Percentiles rank a stretch among this genome's conserved stretches.
These are phyloP conservation scores for Samsoniella hepiali DNA, from an alignment of 2,329 filamentous ascomycete genomes.

Conservation along the genomic window DNA sequence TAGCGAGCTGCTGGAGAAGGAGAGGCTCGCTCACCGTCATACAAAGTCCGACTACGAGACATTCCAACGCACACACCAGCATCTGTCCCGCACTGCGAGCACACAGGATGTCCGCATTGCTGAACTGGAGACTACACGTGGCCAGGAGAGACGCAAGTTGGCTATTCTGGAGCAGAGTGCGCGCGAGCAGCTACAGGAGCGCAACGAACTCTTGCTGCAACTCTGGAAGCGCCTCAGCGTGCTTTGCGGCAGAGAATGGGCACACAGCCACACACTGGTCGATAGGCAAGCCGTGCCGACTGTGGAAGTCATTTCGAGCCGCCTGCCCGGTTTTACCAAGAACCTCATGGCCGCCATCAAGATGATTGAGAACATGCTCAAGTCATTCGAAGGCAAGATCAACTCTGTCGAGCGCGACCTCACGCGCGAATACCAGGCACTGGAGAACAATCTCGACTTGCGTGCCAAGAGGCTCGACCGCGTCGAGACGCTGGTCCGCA, in stretches of 20 bases:
- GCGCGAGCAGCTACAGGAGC: conserved; percentile 83
- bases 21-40: conserved; percentile 77
- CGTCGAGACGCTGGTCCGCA: conserved; percentile 75
- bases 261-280: conserved; percentile 82
- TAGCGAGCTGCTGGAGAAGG: conserved; percentile 85
- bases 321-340: conserved; percentile 83
- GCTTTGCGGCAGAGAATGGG: conserved; percentile 89
- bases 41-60: conserved; percentile 87
- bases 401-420: conserved; percentile 83
- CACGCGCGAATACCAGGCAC: conserved; percentile 82
- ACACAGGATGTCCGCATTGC: conserved; percentile 80
- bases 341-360: conserved; percentile 86
- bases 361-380: conserved; percentile 76
- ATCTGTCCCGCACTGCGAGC: conserved; percentile 79
- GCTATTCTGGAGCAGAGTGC: conserved; percentile 72
- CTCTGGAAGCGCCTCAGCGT: conserved; percentile 86
- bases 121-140: conserved; percentile 79
- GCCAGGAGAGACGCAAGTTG: conserved; percentile 74
- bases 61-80: conserved; percentile 81
- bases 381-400: conserved; percentile 74
- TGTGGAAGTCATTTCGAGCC: conserved; percentile 79
- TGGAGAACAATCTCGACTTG: conserved; percentile 77
- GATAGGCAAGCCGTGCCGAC: conserved; percentile 80
- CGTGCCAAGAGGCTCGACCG: conserved; percentile 83
- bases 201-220: conserved; percentile 82